Conservation (phyloP, 2,329 filamentous ascomycete species). For the Pseudogymnoascus sp. region DNA sequence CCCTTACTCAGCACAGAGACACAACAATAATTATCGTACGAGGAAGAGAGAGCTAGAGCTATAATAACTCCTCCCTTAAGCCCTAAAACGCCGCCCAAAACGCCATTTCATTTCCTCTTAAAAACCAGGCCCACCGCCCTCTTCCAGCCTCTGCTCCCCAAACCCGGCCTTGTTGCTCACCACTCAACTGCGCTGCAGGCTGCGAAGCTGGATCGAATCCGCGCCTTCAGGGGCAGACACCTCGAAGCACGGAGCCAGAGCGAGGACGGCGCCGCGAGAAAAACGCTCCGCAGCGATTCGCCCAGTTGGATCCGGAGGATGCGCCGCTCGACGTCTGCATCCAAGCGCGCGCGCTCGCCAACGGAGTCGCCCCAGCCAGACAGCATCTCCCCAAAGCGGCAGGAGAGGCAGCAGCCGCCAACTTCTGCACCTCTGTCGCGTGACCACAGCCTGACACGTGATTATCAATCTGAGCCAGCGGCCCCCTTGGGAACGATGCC, state of each 20-base stretch:
- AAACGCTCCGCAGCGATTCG: conserved; percentile 17
- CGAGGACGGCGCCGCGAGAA: conserved; percentile 5
- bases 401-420: neutral
- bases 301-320: conserved; percentile 26
- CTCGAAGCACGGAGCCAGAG: conserved; percentile 10
- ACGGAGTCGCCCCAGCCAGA: conserved; percentile 11
- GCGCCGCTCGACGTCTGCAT: conserved; percentile 20
- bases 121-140: neutral
- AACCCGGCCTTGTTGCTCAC: neutral
- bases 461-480: neutral
- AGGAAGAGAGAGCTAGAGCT: neutral
- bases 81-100: conserved; percentile 1
- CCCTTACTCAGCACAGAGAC: conserved; percentile 2
- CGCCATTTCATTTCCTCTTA: neutral
- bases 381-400: neutral
- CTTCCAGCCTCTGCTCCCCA: neutral
- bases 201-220: conserved; percentile 25
- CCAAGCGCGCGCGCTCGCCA: conserved; percentile 22
- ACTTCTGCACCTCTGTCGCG: neutral
- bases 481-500: conserved; percentile 31
- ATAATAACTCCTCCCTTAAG: conserved; percentile 1
- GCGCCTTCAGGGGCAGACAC: conserved; percentile 25
- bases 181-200: neutral
- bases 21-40: neutral
- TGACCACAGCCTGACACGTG: conserved; percentile 4